These are phyloP conservation scores for Globisporangium acanthophoron DNA, from an alignment of 352 stramenopile species.

Conservation along the genomic window DNA sequence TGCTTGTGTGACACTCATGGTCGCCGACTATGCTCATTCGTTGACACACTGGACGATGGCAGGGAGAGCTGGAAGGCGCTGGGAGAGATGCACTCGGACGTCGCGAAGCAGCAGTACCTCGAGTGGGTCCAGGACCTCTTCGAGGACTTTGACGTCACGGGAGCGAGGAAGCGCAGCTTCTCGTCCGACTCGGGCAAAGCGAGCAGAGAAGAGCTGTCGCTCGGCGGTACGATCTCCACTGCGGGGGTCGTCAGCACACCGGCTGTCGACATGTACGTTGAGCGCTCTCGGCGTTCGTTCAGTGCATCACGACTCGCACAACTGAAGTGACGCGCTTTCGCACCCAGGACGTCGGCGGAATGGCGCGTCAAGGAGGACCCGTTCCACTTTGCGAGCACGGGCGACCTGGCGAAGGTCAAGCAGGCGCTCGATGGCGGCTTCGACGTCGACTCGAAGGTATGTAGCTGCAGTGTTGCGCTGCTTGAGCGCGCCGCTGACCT, in stretches of 20 bases:
- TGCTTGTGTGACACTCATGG: background rate
- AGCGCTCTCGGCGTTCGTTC: background rate
- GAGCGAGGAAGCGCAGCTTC: constrained; percentile 18
- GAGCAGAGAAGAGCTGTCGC: constrained; percentile 23
- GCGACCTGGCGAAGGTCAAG: constrained; percentile 48
- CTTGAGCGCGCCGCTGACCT: no score
- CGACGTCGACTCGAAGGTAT: constrained; percentile 42
- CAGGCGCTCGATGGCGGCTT: constrained; percentile 30
- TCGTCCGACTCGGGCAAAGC: constrained; percentile 17
- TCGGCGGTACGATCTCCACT: constrained; percentile 40
- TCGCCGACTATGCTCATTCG: background rate
- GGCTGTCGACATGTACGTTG: constrained; percentile 68
- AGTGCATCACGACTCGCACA: no score
- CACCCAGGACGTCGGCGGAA: constrained; percentile 54
- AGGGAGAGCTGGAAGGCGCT: constrained; percentile 71
- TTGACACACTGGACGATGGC: background rate
- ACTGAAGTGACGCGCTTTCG: background rate
- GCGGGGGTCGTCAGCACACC: constrained; percentile 53
- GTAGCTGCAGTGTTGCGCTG: no score
- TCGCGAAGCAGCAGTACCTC: constrained; percentile 65
- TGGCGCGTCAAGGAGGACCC: constrained; percentile 68
- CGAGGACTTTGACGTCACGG: constrained; percentile 53
- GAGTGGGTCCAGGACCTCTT: constrained; percentile 69
- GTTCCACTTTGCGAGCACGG: constrained; percentile 72
- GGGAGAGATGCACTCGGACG: constrained; percentile 39